Conservation (phyloP, 768 basidiomycete genomes). For the Boletus speciosus region DNA sequence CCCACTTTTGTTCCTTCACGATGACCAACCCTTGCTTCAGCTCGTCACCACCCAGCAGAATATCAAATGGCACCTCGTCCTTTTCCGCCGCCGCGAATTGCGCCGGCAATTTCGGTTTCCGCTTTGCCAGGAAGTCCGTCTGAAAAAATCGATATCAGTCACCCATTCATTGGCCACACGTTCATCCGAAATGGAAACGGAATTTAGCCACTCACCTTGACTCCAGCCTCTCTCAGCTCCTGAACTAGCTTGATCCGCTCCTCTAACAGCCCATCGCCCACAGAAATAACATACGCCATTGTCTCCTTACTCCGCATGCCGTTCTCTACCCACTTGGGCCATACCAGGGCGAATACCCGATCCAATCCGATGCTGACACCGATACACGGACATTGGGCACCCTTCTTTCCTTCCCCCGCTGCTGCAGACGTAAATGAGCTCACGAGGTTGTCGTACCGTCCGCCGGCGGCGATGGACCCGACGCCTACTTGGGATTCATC, state of each 20-base stretch:
- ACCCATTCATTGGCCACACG: not conserved
- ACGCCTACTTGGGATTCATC: constrained; percentile 94
- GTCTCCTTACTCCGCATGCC: constrained; percentile 86
- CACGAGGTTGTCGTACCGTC: constrained; percentile 94
- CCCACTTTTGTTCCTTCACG: constrained; percentile 90
- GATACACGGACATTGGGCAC: constrained; percentile 74
- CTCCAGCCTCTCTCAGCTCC: constrained; percentile 79
- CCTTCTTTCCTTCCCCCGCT: constrained; percentile 69
- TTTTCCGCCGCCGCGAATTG: constrained; percentile 91
- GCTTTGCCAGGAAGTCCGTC: constrained; percentile 92
- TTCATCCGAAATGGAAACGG: constrained; percentile 1
- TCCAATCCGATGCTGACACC: constrained; percentile 93
- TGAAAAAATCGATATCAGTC: constrained; percentile 28
- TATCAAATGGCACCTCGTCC: constrained; percentile 89
- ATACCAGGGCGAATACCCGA: constrained; percentile 85
- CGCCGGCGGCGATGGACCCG: constrained; percentile 99
- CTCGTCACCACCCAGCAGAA: constrained; percentile 89
- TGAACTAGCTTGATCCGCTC: constrained; percentile 80
- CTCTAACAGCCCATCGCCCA: constrained; percentile 83
- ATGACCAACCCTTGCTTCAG: constrained; percentile 78
- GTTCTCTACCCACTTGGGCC: constrained; percentile 79
- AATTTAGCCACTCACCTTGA: constrained; percentile 54
- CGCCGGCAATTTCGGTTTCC: constrained; percentile 79
- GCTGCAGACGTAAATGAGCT: constrained; percentile 86
- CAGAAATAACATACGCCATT: constrained; percentile 89